Conservation (phyloP, 2,329 filamentous ascomycete species). For the Aspergillus puulaauensis region DNA sequence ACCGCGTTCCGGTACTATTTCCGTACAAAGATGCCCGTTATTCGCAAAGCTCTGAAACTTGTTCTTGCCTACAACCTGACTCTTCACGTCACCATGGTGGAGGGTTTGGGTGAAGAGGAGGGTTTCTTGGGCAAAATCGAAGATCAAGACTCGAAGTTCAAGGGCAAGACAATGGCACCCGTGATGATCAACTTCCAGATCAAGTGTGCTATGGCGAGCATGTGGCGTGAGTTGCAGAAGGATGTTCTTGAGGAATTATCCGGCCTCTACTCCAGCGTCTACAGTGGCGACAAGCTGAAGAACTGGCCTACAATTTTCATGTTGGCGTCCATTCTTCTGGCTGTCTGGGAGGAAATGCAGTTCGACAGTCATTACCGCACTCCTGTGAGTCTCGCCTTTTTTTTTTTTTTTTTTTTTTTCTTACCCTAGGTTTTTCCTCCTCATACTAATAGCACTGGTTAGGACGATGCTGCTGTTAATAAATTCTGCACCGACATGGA, state of each 20-base stretch:
- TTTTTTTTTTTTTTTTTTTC: too few relatives aligned
- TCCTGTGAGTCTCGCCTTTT: conserved; percentile 47
- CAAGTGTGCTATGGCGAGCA: conserved; percentile 93
- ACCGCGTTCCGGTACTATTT: conserved; percentile 91
- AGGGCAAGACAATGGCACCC: conserved; percentile 84
- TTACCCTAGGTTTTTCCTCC: background rate
- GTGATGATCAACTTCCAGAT: conserved; percentile 99
- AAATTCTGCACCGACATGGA: conserved; percentile 99
- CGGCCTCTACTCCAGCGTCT: conserved; percentile 90
- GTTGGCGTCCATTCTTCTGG: conserved; percentile 85
- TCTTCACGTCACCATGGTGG: conserved; percentile 89
- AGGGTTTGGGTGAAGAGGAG: conserved; percentile 81
- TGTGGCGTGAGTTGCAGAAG: conserved; percentile 97
- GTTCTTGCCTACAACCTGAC: conserved; percentile 96
- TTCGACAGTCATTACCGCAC: conserved; percentile 97
- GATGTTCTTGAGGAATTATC: conserved; percentile 95
- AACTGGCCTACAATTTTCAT: conserved; percentile 99
- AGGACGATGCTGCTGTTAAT: conserved; percentile 75
- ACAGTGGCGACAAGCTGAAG: conserved; percentile 95
- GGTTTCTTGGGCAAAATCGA: conserved; percentile 78
- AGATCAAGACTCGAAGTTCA: conserved; percentile 81
- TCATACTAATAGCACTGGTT: background rate
- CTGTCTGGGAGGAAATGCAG: conserved; percentile 98
- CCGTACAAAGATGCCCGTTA: conserved; percentile 82
- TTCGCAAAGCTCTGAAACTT: conserved; percentile 92